A percentile compares a stretch with the other conserved stretches of the same genome.
Evolutionary conservation across 768 basidiomycete genomes (phyloP).

Genomic region (Cubamyces lactineus): DNA sequence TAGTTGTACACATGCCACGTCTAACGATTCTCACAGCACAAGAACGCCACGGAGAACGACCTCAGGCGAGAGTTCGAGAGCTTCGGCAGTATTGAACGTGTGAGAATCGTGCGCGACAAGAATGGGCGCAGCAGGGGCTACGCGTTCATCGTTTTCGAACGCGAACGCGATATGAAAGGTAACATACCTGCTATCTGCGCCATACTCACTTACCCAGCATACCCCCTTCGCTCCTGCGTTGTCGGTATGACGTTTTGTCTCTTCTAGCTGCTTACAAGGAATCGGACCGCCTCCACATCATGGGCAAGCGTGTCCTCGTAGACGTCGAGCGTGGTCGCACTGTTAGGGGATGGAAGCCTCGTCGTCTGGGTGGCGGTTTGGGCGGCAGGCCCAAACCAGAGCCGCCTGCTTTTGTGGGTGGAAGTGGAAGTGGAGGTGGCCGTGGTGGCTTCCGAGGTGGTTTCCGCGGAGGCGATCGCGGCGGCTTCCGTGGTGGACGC

Average conservation of each 20-base stretch:
- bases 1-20: background rate
- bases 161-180: conserved; percentile 99
- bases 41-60: conserved; percentile 89
- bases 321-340: conserved; percentile 98
- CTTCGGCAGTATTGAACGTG: conserved; percentile 92
- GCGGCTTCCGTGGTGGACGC: conserved; percentile 37
- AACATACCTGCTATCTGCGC: conserved; percentile 25
- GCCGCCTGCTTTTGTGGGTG: conserved; percentile 35
- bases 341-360: conserved; percentile 98
- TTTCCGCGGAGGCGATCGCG: conserved; percentile 38
- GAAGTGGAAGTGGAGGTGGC: conserved; percentile 36
- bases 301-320: conserved; percentile 94
- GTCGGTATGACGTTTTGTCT: conserved; percentile 25
- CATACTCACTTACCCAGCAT: conserved; percentile 29
- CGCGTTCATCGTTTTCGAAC: conserved; percentile 96
- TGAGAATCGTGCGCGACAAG: conserved; percentile 90
- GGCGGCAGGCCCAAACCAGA: conserved; percentile 94
- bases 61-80: conserved; percentile 94
- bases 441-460: conserved; percentile 38
- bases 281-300: conserved; percentile 94
- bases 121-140: conserved; percentile 89
- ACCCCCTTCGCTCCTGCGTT: conserved; percentile 19
- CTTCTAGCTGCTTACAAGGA: conserved; percentile 92
- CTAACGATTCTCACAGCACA: conserved; percentile 61
- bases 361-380: conserved; percentile 95